phyloP scores from a whole-genome alignment of 768 basidiomycete species.

The Boletus tylopilopsis region DNA sequence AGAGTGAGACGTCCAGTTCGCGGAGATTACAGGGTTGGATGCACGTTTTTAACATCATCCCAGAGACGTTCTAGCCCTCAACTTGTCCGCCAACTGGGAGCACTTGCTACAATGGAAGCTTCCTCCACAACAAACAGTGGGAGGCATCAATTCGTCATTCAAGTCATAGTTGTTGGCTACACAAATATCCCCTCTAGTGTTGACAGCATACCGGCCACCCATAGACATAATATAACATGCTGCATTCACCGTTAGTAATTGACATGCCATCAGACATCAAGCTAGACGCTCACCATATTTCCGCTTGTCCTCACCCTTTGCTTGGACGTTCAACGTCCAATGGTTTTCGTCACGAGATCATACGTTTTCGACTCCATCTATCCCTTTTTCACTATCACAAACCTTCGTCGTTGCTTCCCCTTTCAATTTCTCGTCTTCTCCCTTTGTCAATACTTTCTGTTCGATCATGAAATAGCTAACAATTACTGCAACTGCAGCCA shows the following conservation, averaged over 20 bases:
- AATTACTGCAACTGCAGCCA: slow-evolving; percentile 52
- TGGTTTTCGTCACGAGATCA: background rate
- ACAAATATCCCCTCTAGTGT: no score
- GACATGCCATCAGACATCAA: no score
- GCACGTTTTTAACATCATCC: slow-evolving; percentile 2
- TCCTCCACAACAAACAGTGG: background rate
- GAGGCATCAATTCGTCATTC: background rate
- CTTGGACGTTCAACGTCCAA: no score
- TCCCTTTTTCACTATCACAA: background rate
- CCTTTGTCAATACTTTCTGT: slow-evolving; percentile 54
- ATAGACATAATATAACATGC: no score
- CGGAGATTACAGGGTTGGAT: slow-evolving; percentile 15
- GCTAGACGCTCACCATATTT: no score
- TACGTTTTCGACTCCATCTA: background rate
- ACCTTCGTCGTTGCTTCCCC: slow-evolving; percentile 21
- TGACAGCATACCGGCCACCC: no score
- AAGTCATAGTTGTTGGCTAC: background rate
- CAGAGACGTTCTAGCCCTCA: background rate
- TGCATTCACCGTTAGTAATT: no score
- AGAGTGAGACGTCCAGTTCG: background rate
- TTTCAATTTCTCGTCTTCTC: slow-evolving; percentile 49
- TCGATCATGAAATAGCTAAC: slow-evolving; percentile 56
- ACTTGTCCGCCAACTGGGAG: background rate
- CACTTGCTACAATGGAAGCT: background rate
- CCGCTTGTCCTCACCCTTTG: background rate